These are phyloP conservation scores for Periglandula ipomoeae DNA, from an alignment of 2,329 filamentous ascomycete species.

Conservation along the genomic window DNA sequence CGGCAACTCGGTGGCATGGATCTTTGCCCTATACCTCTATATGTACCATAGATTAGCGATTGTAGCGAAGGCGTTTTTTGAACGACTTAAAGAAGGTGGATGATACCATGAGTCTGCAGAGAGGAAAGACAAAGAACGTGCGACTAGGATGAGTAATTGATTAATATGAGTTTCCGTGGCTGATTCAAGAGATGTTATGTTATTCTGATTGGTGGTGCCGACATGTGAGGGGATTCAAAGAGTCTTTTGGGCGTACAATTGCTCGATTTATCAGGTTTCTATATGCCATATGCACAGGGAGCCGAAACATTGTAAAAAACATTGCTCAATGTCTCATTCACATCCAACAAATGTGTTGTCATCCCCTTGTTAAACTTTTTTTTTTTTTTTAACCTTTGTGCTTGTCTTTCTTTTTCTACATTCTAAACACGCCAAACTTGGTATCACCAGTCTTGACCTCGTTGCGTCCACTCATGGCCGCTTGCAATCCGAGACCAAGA, in stretches of 20 bases:
- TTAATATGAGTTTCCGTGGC: background rate
- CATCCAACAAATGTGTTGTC: background rate
- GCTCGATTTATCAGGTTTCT: background rate
- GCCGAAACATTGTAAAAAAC: background rate
- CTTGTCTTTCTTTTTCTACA: conserved; percentile 43
- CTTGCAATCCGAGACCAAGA: conserved; percentile 62
- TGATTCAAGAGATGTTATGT: background rate
- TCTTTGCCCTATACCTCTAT: background rate
- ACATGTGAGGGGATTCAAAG: no score
- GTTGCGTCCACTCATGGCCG: conserved; percentile 60
- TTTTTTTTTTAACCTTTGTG: background rate
- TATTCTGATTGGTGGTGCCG: no score
- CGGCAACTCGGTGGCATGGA: no score
- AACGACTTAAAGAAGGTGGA: background rate
- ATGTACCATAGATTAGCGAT: background rate
- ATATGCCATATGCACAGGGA: background rate
- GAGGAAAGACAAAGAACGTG: background rate
- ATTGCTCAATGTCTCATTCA: background rate
- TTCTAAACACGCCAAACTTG: conserved; percentile 73
- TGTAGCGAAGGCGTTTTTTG: conserved; percentile 1
- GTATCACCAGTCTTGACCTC: conserved; percentile 52
- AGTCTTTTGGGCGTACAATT: no score
- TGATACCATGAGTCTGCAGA: background rate
- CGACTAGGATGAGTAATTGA: background rate
- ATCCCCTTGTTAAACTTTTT: background rate